Evolutionary conservation across 2,329 filamentous ascomycete genomes (phyloP).

Genomic region (Fusarium domesticum): DNA sequence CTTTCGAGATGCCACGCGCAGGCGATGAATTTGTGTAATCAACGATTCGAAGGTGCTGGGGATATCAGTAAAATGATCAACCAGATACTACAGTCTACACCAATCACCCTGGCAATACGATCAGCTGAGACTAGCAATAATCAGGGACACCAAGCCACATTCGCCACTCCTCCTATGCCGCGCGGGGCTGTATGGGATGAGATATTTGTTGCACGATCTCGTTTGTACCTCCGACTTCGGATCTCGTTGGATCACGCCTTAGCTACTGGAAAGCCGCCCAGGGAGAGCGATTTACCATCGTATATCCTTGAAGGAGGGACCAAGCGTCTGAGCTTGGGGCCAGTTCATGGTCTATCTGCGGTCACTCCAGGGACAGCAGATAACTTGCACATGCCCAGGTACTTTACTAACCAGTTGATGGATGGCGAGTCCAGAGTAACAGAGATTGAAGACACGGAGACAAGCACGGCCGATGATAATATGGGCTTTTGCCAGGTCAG

Average conservation of each 20-base stretch:
- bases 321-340: background rate
- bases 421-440: background rate
- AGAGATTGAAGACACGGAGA: background rate
- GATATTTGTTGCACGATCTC: conserved; percentile 1
- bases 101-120: conserved; percentile 1
- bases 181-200: conserved; percentile 3
- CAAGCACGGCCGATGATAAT: background rate
- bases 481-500: background rate
- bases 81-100: conserved; percentile 6
- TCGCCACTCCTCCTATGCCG: background rate
- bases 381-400: background rate
- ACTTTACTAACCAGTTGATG: background rate
- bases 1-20: conserved; percentile 3
- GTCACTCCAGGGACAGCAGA: background rate
- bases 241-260: conserved; percentile 4
- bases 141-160: background rate
- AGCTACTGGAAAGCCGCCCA: conserved; percentile 1
- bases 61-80: conserved; percentile 7
- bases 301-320: conserved; percentile 3
- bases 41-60: conserved; percentile 7
- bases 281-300: conserved; percentile 2
- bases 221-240: conserved; percentile 4
- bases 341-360: background rate
- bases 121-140: background rate
- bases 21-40: conserved; percentile 5